Evolutionary conservation across 495 filamentous ascomycete species (phyloP).

Genomic region (Glonium stellatum): DNA sequence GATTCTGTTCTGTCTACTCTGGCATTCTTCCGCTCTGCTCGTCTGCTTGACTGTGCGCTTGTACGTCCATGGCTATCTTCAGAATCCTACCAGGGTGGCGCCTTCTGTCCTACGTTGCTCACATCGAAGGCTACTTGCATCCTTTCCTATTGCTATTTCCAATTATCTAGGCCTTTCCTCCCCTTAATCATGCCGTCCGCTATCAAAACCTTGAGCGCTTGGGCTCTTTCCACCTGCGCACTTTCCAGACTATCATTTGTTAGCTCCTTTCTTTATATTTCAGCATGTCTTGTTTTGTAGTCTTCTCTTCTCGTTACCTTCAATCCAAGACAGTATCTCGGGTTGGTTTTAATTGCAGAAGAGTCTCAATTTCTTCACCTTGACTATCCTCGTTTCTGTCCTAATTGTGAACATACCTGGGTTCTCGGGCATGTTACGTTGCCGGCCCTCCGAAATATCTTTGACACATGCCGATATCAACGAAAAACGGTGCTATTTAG

Average conservation of each 20-base stretch:
- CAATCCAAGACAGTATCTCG: background rate
- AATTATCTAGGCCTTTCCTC: too few species aligned
- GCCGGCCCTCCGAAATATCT: constrained; percentile 26
- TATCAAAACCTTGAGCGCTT: too few species aligned
- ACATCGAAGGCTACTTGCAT: constrained; percentile 13
- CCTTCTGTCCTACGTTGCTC: constrained; percentile 20
- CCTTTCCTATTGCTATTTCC: constrained; percentile 8
- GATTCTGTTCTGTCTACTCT: background rate
- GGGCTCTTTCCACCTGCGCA: background rate
- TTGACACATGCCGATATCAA: constrained; percentile 28
- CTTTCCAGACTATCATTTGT: background rate
- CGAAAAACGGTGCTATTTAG: constrained; percentile 20
- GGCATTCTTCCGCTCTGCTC: background rate
- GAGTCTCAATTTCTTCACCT: background rate
- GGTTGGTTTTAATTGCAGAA: too few species aligned
- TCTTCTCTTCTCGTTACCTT: background rate
- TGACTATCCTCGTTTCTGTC: background rate
- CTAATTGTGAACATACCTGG: background rate
- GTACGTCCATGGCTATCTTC: background rate
- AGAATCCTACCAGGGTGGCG: background rate
- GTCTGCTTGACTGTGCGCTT: background rate
- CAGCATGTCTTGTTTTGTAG: background rate
- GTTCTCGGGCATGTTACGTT: constrained; percentile 23
- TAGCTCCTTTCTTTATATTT: background rate
- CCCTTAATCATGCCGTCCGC: too few species aligned